These are phyloP conservation scores for Geoglossum glabrum DNA, from an alignment of 495 filamentous ascomycete genomes.

Conservation along the genomic window DNA sequence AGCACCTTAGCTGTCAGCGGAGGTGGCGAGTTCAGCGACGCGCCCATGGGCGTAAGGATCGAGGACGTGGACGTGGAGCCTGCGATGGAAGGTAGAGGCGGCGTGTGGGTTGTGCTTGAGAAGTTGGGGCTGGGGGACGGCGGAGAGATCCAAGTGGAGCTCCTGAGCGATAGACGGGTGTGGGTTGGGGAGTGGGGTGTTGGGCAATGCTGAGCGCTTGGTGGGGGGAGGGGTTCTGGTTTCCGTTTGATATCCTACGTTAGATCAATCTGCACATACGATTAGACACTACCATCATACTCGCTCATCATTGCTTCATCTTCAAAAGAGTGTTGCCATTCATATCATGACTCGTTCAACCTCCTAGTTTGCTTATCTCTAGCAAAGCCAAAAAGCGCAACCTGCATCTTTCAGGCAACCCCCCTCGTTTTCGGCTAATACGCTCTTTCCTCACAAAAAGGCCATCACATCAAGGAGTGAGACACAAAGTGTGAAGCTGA, in stretches of 20 bases:
- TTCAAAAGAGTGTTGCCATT: not conserved
- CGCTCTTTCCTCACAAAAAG: no score
- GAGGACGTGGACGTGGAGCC: slow-evolving; percentile 53
- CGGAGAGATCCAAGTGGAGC: slow-evolving; percentile 42
- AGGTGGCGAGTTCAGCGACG: slow-evolving; percentile 47
- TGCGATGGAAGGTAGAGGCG: slow-evolving; percentile 23
- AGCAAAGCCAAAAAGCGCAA: not conserved
- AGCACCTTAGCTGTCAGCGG: slow-evolving; percentile 32
- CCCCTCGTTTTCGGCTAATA: no score
- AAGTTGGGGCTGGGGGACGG: slow-evolving; percentile 23
- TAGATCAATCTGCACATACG: no score
- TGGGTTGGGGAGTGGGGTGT: slow-evolving; percentile 33
- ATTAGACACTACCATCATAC: not conserved
- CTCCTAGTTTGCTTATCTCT: not conserved
- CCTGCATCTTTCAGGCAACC: no score
- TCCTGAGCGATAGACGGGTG: slow-evolving; percentile 46
- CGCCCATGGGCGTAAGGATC: slow-evolving; percentile 44
- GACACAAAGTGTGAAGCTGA: no score
- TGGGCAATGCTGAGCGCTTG: not conserved
- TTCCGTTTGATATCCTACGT: no score
- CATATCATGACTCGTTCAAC: not conserved
- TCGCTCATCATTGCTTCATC: not conserved
- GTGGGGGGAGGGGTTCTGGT: no score
- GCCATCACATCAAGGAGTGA: no score
- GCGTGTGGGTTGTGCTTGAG: slow-evolving; percentile 65